These are phyloP conservation scores for Coemansia sp. DNA, from an alignment of 192 early-diverging fungal genomes.

Conservation along the genomic window DNA sequence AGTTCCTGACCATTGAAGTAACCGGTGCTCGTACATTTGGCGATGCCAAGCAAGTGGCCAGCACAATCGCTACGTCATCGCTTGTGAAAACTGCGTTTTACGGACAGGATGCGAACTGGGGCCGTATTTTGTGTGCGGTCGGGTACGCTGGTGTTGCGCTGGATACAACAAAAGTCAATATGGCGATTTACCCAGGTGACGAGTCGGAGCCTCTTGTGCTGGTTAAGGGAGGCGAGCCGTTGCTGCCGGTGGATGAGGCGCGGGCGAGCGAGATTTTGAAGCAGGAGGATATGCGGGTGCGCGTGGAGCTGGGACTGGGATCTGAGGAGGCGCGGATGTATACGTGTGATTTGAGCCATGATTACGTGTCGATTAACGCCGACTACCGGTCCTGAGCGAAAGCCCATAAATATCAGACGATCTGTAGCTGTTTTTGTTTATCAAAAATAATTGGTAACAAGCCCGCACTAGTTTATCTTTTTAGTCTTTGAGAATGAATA, in stretches of 20 bases:
- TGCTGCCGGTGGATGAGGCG: constrained; percentile 72
- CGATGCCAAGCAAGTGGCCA: constrained; percentile 79
- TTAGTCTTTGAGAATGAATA: constrained; percentile 1
- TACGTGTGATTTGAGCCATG: constrained; percentile 93
- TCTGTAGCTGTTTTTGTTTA: no score
- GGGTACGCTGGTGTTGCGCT: constrained; percentile 78
- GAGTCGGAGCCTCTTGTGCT: constrained; percentile 64
- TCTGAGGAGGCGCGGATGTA: constrained; percentile 77
- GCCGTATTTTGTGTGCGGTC: constrained; percentile 88
- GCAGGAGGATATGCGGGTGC: constrained; percentile 80
- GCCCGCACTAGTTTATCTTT: no score
- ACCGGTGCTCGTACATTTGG: constrained; percentile 69
- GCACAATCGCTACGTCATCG: constrained; percentile 87
- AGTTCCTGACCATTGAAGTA: constrained; percentile 90
- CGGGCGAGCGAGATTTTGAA: constrained; percentile 80
- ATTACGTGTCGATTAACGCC: constrained; percentile 92
- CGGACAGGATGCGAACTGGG: constrained; percentile 98
- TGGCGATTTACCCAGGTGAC: constrained; percentile 71
- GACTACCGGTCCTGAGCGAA: constrained; percentile 68
- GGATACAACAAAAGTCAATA: constrained; percentile 70
- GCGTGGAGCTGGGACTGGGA: constrained; percentile 78
- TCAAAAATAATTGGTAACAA: no score
- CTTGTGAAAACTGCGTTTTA: constrained; percentile 96
- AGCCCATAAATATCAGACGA: not conserved
- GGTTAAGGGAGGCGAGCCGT: constrained; percentile 79